A percentile compares a stretch with the other conserved stretches of the same genome.
phyloP scores from a whole-genome alignment of 176 grass and related monocot genomes.

The Juncus effusus region DNA sequence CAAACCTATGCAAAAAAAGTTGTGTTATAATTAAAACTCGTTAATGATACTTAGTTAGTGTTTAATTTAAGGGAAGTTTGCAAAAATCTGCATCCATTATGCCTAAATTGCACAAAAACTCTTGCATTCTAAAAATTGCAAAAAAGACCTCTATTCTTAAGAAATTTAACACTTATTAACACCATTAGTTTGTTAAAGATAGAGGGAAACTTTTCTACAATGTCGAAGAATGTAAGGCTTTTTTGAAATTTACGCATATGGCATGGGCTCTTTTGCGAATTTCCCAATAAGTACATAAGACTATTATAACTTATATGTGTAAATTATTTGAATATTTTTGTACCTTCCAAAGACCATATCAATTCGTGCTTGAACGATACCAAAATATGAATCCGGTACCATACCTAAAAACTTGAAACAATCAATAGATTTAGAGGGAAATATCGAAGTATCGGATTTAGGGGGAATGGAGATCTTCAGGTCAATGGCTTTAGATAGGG shows the following conservation, averaged over 20 bases:
- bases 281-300: neutral
- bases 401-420: conserved; percentile 42
- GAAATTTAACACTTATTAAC: too few species aligned
- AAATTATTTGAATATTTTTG: neutral
- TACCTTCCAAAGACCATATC: conserved; percentile 81
- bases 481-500: conserved; percentile 29
- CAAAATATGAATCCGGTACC: conserved; percentile 48
- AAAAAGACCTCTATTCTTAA: too few species aligned
- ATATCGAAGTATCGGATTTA: conserved; percentile 18
- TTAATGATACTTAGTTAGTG: neutral
- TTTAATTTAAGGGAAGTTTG: neutral
- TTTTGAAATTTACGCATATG: too few species aligned
- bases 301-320: neutral
- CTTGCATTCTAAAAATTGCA: too few species aligned
- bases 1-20: conserved; percentile 49
- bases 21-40: neutral
- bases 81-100: neutral
- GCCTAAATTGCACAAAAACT: too few species aligned
- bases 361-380: conserved; percentile 62
- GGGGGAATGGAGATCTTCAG: conserved; percentile 24
- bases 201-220: too few species aligned
- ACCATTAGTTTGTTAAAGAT: too few species aligned
- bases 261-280: too few species aligned
- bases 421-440: conserved; percentile 27
- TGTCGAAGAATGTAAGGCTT: too few species aligned